Conservation (phyloP, 345 rosid species). For the Durio zibethinus region DNA sequence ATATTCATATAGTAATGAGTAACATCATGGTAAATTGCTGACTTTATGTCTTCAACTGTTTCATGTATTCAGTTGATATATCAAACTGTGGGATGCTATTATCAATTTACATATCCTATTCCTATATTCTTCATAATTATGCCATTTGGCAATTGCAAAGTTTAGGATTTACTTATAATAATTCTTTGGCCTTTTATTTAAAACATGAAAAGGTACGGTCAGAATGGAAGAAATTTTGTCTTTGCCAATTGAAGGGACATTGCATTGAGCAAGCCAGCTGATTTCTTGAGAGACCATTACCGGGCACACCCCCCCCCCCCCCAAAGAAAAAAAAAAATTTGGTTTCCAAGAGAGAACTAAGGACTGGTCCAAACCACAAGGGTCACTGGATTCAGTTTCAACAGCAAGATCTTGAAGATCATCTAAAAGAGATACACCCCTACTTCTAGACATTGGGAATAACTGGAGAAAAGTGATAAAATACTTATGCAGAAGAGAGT, state of each 20-base stretch:
- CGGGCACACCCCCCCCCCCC: too few species aligned
- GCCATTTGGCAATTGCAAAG: background rate
- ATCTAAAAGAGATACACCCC: background rate
- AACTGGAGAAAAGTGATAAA: background rate
- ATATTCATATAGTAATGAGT: background rate
- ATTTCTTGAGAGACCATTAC: slow-evolving; percentile 1
- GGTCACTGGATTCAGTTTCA: too few species aligned
- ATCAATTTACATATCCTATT: background rate
- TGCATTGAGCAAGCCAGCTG: background rate
- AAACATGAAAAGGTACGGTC: background rate
- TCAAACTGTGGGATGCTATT: background rate
- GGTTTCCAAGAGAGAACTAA: background rate
- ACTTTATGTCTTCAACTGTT: background rate
- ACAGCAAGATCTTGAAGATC: background rate
- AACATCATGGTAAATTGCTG: background rate
- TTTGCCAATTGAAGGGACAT: background rate
- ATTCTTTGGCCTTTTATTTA: background rate
- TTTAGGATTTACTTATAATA: background rate
- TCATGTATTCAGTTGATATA: background rate
- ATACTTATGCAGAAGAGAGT: background rate
- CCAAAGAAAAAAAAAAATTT: too few species aligned
- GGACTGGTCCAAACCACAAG: background rate
- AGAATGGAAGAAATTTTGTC: background rate
- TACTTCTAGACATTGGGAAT: background rate
- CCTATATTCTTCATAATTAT: background rate